Evolutionary conservation across 1,284 basidiomycete species (phyloP).

Genomic region (Ceratobasidium sp.): DNA sequence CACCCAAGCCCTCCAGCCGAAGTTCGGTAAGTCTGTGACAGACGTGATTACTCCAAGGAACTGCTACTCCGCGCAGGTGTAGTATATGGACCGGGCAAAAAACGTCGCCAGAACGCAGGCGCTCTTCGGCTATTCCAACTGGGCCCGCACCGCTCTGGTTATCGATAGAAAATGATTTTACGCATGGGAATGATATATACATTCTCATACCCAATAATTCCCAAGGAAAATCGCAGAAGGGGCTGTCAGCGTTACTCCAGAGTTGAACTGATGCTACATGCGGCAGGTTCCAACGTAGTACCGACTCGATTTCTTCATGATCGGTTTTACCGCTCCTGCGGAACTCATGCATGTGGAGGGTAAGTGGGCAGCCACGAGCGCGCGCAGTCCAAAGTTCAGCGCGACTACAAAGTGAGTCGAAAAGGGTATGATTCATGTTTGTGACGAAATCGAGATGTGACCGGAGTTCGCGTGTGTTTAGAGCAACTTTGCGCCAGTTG

Average conservation of each 20-base stretch:
- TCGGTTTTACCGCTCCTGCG: background rate
- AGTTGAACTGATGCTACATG: background rate
- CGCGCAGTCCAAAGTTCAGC: too few relatives aligned
- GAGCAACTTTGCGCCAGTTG: too few relatives aligned
- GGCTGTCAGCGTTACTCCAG: background rate
- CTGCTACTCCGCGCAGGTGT: background rate
- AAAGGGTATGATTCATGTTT: too few relatives aligned
- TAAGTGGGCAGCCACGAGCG: background rate
- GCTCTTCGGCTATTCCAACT: background rate
- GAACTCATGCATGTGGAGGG: background rate
- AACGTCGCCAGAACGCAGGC: background rate
- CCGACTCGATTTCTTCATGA: background rate
- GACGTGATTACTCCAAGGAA: background rate
- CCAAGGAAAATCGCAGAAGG: background rate
- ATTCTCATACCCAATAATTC: background rate
- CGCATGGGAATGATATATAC: background rate
- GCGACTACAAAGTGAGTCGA: too few relatives aligned
- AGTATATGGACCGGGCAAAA: too few relatives aligned
- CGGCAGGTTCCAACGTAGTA: background rate
- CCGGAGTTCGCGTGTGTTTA: too few relatives aligned
- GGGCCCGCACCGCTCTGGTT: background rate
- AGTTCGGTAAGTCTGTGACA: background rate
- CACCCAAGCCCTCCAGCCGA: background rate
- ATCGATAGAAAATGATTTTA: background rate
- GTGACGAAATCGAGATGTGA: too few relatives aligned